phyloP scores from a whole-genome alignment of 2,329 filamentous ascomycete genomes.

The Zarea fungicola region DNA sequence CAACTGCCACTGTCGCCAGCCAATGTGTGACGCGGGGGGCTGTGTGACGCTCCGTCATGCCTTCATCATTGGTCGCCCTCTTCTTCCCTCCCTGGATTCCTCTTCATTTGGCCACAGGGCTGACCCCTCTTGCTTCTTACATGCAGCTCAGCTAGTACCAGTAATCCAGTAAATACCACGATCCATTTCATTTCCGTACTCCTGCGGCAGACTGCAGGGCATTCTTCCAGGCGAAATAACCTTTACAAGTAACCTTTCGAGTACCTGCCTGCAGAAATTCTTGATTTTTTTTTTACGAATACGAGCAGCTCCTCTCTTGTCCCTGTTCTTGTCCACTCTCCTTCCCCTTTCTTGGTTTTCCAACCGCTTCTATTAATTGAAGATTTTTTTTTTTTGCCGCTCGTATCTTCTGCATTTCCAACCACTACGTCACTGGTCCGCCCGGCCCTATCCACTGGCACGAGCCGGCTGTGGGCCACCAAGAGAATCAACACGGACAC shows the following conservation, averaged over 20 bases:
- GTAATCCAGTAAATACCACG: background rate
- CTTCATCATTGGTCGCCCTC: conserved; percentile 6
- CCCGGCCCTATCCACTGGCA: no score
- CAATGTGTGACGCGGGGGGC: no score
- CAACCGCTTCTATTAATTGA: no score
- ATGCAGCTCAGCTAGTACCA: background rate
- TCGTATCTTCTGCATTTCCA: no score
- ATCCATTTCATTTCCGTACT: background rate
- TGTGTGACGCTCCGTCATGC: background rate
- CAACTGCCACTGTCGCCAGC: no score
- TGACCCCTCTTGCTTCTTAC: background rate
- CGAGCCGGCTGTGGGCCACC: no score
- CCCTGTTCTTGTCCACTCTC: no score
- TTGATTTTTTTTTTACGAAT: background rate
- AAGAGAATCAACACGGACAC: no score
- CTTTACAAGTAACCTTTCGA: no score
- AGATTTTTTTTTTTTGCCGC: no score
- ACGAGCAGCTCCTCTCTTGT: background rate
- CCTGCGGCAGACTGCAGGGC: conserved; percentile 7
- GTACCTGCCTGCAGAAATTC: background rate
- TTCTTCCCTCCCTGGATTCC: background rate
- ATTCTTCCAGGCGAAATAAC: background rate
- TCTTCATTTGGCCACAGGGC: conserved; percentile 3
- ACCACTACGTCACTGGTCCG: no score
- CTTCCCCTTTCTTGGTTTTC: no score